These are phyloP conservation scores for Adansonia rubrostipa DNA, from an alignment of 441 rosid species.

Conservation along the genomic window DNA sequence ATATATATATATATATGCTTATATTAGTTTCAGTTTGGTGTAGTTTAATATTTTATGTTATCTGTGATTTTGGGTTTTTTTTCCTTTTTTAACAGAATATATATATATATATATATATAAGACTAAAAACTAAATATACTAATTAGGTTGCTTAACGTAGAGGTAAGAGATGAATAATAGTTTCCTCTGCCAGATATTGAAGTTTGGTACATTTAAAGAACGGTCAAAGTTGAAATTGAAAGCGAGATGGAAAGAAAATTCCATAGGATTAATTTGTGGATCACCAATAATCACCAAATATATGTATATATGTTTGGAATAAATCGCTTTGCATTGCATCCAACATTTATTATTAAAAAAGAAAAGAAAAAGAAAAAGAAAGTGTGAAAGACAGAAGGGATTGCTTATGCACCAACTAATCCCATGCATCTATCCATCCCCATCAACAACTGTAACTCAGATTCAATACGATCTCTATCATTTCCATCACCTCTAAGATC, in stretches of 20 bases:
- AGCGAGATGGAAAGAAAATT: not conserved
- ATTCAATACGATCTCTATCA: too few relatives aligned
- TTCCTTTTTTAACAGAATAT: too few relatives aligned
- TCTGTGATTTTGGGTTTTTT: too few relatives aligned
- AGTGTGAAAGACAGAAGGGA: conserved; percentile 58
- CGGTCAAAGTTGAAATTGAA: not conserved
- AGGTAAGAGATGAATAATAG: too few relatives aligned
- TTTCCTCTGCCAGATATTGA: not conserved
- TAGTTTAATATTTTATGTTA: too few relatives aligned
- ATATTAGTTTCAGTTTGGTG: too few relatives aligned
- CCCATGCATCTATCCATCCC: conserved; percentile 7
- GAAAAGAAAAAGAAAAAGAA: not conserved
- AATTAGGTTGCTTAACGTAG: too few relatives aligned
- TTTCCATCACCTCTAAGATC: too few relatives aligned
- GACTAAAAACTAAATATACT: too few relatives aligned
- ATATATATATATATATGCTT: too few relatives aligned
- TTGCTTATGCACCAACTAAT: conserved; percentile 38
- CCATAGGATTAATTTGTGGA: not conserved
- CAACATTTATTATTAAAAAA: conserved; percentile 22
- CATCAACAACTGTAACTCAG: not conserved
- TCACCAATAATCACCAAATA: not conserved
- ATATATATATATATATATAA: too few relatives aligned
- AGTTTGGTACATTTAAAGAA: not conserved
- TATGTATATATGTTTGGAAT: not conserved
- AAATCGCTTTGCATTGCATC: conserved; percentile 23